Evolutionary conservation across 345 rosid genomes (phyloP).

Genomic region (Pugionium dolabratum): DNA sequence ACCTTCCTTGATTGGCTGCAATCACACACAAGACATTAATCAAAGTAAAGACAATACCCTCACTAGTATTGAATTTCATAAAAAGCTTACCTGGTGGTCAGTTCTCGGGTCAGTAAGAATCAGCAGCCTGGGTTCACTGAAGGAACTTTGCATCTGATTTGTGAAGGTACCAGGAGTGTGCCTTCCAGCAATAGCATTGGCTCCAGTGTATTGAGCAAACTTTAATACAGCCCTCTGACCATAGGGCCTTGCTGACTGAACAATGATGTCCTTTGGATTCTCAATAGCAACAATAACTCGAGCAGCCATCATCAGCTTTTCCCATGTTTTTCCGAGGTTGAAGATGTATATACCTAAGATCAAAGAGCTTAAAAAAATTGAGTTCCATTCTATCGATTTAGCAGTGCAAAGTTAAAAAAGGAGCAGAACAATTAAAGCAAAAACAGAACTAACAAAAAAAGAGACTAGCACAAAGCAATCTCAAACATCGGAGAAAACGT

Average conservation of each 20-base stretch:
- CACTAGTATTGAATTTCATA: too few species aligned
- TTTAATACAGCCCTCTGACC: conserved; percentile 96
- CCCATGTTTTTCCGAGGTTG: conserved; percentile 95
- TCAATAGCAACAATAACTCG: conserved; percentile 84
- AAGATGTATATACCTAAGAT: conserved; percentile 75
- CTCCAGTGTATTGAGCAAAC: conserved; percentile 90
- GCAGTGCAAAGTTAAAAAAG: neutral
- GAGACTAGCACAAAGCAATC: neutral
- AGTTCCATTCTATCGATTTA: neutral
- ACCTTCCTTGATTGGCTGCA: conserved; percentile 95
- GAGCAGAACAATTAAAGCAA: neutral
- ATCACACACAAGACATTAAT: neutral
- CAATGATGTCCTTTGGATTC: conserved; percentile 90
- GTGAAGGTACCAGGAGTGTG: conserved; percentile 99
- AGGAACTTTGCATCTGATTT: conserved; percentile 85
- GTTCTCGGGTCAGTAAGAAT: conserved; percentile 98
- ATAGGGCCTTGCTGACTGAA: conserved; percentile 94
- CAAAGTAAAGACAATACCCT: neutral
- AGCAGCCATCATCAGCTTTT: conserved; percentile 83
- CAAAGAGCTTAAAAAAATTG: too few species aligned
- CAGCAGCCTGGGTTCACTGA: conserved; percentile 85
- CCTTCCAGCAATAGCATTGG: conserved; percentile 97
- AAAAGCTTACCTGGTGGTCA: conserved; percentile 74
- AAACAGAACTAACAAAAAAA: neutral
- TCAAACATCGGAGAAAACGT: neutral